A percentile compares a stretch with the other conserved stretches of the same genome.
Evolutionary conservation across 495 filamentous ascomycete species (phyloP).

Genomic region (Oidiodendron maius): DNA sequence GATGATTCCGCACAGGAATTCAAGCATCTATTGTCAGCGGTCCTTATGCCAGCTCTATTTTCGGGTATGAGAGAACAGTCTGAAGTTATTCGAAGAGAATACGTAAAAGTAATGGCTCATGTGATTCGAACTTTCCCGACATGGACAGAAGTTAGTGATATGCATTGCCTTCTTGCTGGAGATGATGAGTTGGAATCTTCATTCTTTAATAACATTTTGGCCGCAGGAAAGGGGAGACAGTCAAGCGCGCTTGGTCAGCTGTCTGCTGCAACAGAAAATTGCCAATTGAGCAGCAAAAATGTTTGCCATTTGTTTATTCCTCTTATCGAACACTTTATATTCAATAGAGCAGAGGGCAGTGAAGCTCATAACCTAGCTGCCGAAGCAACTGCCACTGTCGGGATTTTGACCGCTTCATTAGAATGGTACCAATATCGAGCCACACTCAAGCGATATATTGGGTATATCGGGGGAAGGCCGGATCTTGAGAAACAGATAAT

Average conservation of each 20-base stretch:
- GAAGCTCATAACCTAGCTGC: slow-evolving; percentile 78
- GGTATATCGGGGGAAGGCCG: slow-evolving; percentile 72
- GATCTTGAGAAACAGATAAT: slow-evolving; percentile 83
- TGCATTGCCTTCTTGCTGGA: slow-evolving; percentile 64
- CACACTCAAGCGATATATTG: slow-evolving; percentile 71
- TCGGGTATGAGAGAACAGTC: slow-evolving; percentile 67
- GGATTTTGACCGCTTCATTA: slow-evolving; percentile 63
- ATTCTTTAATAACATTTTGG: slow-evolving; percentile 88
- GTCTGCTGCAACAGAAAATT: slow-evolving; percentile 54
- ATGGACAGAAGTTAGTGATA: slow-evolving; percentile 66
- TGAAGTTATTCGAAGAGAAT: slow-evolving; percentile 79
- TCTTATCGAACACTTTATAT: slow-evolving; percentile 88
- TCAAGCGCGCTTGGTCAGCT: slow-evolving; percentile 76
- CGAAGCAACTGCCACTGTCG: slow-evolving; percentile 72
- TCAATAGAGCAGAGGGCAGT: slow-evolving; percentile 68
- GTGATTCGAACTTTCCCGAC: slow-evolving; percentile 64
- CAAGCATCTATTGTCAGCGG: slow-evolving; percentile 44
- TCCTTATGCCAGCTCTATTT: slow-evolving; percentile 71
- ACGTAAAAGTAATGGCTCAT: slow-evolving; percentile 69
- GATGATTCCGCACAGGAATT: slow-evolving; percentile 28
- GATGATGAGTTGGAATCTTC: slow-evolving; percentile 79
- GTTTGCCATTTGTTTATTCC: slow-evolving; percentile 85
- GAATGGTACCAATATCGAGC: slow-evolving; percentile 91
- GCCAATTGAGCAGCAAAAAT: slow-evolving; percentile 63
- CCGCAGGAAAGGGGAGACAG: slow-evolving; percentile 85